Base-by-base conservation (phyloP, 2,329 filamentous ascomycete genomes). In the Microsporum canis region DNA sequence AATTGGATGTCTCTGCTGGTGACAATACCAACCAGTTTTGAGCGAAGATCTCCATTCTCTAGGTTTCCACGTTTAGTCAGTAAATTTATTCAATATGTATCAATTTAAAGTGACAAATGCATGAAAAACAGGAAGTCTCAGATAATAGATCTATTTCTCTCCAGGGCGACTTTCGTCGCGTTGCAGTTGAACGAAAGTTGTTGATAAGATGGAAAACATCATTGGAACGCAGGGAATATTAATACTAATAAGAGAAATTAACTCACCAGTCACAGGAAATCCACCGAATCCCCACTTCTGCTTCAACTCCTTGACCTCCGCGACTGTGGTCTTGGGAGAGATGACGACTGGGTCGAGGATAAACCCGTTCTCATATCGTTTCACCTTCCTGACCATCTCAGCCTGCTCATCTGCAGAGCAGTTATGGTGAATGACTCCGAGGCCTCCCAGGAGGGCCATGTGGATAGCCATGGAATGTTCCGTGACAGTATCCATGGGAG, bases 101-200 rank as follows among this genome's bases (percentile, higher is more conserved):
- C 58, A 60, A 47, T 62, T 38, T 34, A 39, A 57, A 59, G 62
- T 58, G 62, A 58, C 45, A 45, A 23, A 57, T 60, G 60, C 58
- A 60, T 58, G 63, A 59, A 47, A 23, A 29, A 55, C 61, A 62
- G 39, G 14, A 34, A 58, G 67, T 68, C 66, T 83, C 80, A 83
- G 78, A 76, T 74, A 73, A 76, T 31, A 75, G 17, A 75, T 75
- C 71, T 71, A 72, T 78, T 77, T 81, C 77, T 96, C 91, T 89
- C 84, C 91, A 96, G 80, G 82, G 89, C 88, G 83, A 83, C 73
- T 85, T 79, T 82, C 82, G 86, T 88, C 88, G 84, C 87, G 95
- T 47, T 23, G 83, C 89, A 90, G 94, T 92, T 92, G 94, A 99
- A 99, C 94, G 94, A 99, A 99, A 99, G 94, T 97, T 97, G 96